Base-by-base conservation (phyloP, 2,329 filamentous ascomycete species). In the Talaromyces albobiverticillius region DNA sequence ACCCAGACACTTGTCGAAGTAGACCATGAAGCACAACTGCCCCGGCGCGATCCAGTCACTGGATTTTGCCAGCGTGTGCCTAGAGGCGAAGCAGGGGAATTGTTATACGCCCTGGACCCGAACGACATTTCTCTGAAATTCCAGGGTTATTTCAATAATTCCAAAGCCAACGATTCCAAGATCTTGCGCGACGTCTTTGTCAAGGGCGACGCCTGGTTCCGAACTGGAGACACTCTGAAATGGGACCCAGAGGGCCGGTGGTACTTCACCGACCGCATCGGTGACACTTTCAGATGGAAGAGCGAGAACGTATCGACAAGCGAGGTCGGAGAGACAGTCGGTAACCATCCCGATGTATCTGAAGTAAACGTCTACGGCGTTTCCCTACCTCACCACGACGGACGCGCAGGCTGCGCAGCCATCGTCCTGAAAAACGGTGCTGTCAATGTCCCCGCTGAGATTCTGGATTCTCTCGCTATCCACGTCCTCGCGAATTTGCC, bases 351-450 rank as follows among this genome's bases (percentile, higher is more conserved):
- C 0, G 76, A 77, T 1, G 78, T 95, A 13, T 75, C 80, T 29
- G 90, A 95, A 73, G 87, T 89, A 29, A 95, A 95, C 62, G 90
- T 95, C 25, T 95, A 95, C 64, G 90, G 90, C 34, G 88, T 95
- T 2, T 71, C 83, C 40, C 72, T 95, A 7, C 90, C 90, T 0
- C 79, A 88, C 60, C 89, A 95, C 65, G 90, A 95, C 64, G 90
- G 90, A 16, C 81, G 90, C 23, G 90, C 89, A 0, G 91, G 91
- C 2, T 95, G 91, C 62, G 90, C 86, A 0, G 87, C 89, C 6
- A 71, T 95, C 1, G 74, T 90, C 7, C 71, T 83, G 11, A 73
- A 76, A n/a, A 74, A 77, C 20, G 72, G 61, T 3, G 62, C 65
- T 0, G 59, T 63, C 51, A 61, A 68, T 26, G 69, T 70, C 0